Evolutionary conservation across 257 asterid genomes (phyloP).

Genomic region (Fraxinus anomala): DNA sequence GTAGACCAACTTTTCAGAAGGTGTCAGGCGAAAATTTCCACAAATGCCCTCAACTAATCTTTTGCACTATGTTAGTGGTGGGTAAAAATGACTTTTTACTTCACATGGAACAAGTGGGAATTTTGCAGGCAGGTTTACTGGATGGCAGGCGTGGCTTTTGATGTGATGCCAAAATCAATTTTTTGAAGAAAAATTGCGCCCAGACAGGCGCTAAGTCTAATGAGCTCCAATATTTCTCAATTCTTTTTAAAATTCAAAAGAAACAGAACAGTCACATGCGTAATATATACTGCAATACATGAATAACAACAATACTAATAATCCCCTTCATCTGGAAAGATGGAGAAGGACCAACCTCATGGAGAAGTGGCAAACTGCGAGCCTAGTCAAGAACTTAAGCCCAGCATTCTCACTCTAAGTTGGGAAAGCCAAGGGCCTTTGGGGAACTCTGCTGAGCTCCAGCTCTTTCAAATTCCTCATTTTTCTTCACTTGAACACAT

Average conservation of each 20-base stretch:
- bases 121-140: too few relatives aligned
- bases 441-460: conserved; percentile 76
- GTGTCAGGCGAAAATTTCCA: too few relatives aligned
- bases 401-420: conserved; percentile 68
- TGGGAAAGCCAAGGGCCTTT: conserved; percentile 68
- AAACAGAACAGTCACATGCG: background rate
- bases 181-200: too few relatives aligned
- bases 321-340: background rate
- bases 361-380: conserved; percentile 89
- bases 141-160: too few relatives aligned
- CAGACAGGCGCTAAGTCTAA: too few relatives aligned
- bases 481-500: conserved; percentile 68
- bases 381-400: conserved; percentile 72
- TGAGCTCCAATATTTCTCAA: background rate
- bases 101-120: too few relatives aligned
- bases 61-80: too few relatives aligned
- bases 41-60: too few relatives aligned
- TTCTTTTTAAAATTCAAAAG: background rate
- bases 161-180: too few relatives aligned
- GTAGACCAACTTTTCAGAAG: too few relatives aligned
- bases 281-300: background rate
- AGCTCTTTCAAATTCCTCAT: conserved; percentile 75
- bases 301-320: background rate
- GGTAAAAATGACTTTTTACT: too few relatives aligned
- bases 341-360: conserved; percentile 52